Evolutionary conservation across 371 early-diverging fungal species (phyloP).

Genomic region (Lichtheimia ornata): DNA sequence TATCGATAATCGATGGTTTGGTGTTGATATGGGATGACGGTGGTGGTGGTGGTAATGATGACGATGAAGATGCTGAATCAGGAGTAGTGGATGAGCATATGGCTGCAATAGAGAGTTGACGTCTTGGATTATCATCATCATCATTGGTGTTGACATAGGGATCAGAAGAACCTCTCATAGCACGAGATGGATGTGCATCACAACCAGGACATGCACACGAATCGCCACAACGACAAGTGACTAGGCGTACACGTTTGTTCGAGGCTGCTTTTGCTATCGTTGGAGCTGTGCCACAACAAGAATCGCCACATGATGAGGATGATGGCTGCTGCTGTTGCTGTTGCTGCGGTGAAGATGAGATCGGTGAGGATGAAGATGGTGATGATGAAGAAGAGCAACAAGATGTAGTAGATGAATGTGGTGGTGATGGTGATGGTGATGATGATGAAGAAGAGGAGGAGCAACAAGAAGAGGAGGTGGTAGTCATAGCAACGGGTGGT

Average conservation of each 20-base stretch:
- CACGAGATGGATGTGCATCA: slow-evolving; percentile 50
- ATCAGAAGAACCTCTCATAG: slow-evolving; percentile 39
- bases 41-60: slow-evolving; percentile 13
- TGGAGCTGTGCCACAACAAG: background rate
- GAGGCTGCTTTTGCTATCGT: background rate
- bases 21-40: background rate
- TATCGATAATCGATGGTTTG: slow-evolving; percentile 1
- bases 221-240: slow-evolving; percentile 54
- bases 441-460: background rate
- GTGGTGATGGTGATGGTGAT: background rate
- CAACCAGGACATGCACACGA: slow-evolving; percentile 49
- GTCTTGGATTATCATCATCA: slow-evolving; percentile 6
- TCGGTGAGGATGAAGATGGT: background rate
- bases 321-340: background rate
- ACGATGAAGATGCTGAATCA: slow-evolving; percentile 11
- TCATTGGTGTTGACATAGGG: slow-evolving; percentile 26
- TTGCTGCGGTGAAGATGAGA: background rate
- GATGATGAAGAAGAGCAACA: background rate
- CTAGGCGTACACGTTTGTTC: slow-evolving; percentile 23
- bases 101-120: slow-evolving; percentile 26
- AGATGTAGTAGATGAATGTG: background rate
- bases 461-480: background rate
- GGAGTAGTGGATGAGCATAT: slow-evolving; percentile 14
- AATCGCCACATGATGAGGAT: background rate
- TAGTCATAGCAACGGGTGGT: background rate